Base-by-base conservation (phyloP, 768 basidiomycete species). In the Hericium coralloides region DNA sequence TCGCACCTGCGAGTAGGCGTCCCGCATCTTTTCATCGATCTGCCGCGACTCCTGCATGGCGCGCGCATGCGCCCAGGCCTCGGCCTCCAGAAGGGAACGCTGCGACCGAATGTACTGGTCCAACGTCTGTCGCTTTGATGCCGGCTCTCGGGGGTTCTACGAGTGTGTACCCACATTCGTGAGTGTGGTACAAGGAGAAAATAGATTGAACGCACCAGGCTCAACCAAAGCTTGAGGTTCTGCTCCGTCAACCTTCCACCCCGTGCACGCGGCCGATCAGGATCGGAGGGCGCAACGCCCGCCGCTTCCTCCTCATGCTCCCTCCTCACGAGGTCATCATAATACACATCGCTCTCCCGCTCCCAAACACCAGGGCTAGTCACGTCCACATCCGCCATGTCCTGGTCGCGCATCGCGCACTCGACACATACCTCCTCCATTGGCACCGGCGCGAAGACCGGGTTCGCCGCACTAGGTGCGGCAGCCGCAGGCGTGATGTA, bases 391-490 rank as follows among this genome's bases (percentile, higher is more conserved):
- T 97, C 95, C 9, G 87, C 92, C 89, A 99, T 92, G 68, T 99
- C 97, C 67, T 95, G 84, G 70, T 99, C 97, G 36, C 97, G 85
- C 95, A 98, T 98, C 57, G 97, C 88, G 67, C 97, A 99, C 70
- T 98, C 97, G 38, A 97, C 77, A 64, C 95, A 99, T 31, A 98
- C 74, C 69, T 98, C 95, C 64, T 90, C 88, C 4, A 65, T 66
- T 22, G 76, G 80, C 14, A 74, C 74, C 36, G 83, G 64, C 22
- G 57, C 49, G 64, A 81, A 83, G 4, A 83, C 77, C 3, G 85
- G 79, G 59, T 85, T 83, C 51, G 84, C 75, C 43, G 84, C 75
- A 53, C 76, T 79, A 12, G 79, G 77, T 1, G 79, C 67, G 59
- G 73, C 59, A 0, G 72, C 59, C 0, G 72, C 66, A 47, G 83